Evolutionary conservation across 176 grass and related monocot genomes (phyloP).

Genomic region (Carex myosuroides): DNA sequence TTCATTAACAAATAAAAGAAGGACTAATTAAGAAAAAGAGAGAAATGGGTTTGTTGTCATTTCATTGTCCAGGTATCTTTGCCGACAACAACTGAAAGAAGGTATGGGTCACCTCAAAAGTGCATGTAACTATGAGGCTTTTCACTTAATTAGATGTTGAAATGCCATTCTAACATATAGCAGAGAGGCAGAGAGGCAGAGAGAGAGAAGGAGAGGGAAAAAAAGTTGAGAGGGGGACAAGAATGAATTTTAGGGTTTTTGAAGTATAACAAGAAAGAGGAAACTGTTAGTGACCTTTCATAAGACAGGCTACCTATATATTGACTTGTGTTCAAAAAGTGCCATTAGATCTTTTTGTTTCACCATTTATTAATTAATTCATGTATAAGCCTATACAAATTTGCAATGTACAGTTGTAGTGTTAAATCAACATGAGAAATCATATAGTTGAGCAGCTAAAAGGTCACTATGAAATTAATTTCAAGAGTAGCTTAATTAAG

Average conservation of each 20-base stretch:
- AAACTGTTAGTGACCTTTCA: slow-evolving; percentile 16
- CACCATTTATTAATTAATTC: neutral
- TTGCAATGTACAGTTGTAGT: neutral
- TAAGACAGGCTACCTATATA: slow-evolving; percentile 18
- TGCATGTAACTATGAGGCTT: slow-evolving; percentile 14
- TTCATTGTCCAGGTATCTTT: slow-evolving; percentile 28
- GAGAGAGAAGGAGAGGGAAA: neutral
- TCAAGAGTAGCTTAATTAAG: neutral
- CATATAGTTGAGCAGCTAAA: neutral
- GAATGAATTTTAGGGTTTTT: slow-evolving; percentile 11
- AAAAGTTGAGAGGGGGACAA: neutral
- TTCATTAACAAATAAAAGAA: neutral
- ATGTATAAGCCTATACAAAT: neutral
- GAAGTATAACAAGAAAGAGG: neutral
- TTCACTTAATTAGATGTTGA: slow-evolving; percentile 13
- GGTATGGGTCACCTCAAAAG: slow-evolving; percentile 23
- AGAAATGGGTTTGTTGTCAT: neutral
- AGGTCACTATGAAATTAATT: neutral
- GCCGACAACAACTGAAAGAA: slow-evolving; percentile 22
- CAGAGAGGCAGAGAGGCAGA: neutral
- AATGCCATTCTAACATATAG: slow-evolving; percentile 14
- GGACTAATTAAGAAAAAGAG: neutral
- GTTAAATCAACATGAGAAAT: neutral
- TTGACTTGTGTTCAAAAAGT: slow-evolving; percentile 19
- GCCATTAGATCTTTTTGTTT: neutral